Percentiles rank a stretch among this genome's conserved stretches.
These are phyloP conservation scores for Pyrenopolyporus hunteri DNA, from an alignment of 495 filamentous ascomycete genomes.

Conservation along the genomic window DNA sequence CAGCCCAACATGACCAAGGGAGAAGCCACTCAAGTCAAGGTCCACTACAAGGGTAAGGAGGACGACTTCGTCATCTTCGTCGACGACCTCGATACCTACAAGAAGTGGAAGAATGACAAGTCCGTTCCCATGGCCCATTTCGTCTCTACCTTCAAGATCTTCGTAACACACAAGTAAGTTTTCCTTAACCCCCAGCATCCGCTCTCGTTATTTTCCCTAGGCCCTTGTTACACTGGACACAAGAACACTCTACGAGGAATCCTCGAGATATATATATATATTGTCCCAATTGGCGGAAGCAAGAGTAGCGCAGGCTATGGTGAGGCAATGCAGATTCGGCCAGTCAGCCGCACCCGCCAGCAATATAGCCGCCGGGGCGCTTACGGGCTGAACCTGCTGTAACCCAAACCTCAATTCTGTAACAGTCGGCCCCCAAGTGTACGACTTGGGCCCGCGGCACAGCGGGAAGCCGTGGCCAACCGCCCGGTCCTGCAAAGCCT, in stretches of 20 bases:
- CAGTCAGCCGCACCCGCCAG: neutral
- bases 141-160: conserved; percentile 88
- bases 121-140: conserved; percentile 81
- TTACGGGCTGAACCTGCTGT: conserved; percentile 6
- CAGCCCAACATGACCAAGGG: conserved; percentile 75
- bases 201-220: conserved; percentile 1
- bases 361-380: conserved; percentile 15
- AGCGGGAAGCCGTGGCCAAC: neutral
- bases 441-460: neutral
- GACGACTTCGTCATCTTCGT: conserved; percentile 94
- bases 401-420: conserved; percentile 9
- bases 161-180: conserved; percentile 86
- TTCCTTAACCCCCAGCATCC: conserved; percentile 2
- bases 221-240: neutral
- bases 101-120: conserved; percentile 84
- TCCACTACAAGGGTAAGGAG: conserved; percentile 86
- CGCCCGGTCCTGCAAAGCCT: neutral
- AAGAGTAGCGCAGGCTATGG: neutral
- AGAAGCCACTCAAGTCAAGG: conserved; percentile 74
- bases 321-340: neutral
- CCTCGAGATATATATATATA: neutral
- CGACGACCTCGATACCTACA: conserved; percentile 70
- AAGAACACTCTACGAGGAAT: neutral
- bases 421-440: conserved; percentile 6
- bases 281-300: neutral